Percentiles rank a stretch among this genome's conserved stretches.
Evolutionary conservation across 805 yeast species (phyloP).

Genomic region (Metschnikowia chrysomelidarum): DNA sequence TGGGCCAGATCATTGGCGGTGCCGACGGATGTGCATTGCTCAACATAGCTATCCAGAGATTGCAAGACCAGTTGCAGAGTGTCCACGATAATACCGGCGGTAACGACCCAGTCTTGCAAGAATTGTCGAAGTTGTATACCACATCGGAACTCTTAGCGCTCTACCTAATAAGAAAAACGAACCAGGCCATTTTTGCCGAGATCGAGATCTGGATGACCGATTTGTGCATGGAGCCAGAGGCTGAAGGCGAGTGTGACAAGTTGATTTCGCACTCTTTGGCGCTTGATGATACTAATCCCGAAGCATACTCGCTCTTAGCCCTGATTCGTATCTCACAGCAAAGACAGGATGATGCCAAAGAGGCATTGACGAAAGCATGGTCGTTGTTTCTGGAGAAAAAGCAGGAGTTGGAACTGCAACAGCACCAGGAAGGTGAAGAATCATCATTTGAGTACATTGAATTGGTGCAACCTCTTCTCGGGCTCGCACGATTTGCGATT

Average conservation of each 20-base stretch:
- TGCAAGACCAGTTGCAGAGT: slow-evolving; percentile 37
- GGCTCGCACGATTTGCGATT: slow-evolving; percentile 69
- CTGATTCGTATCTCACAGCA: slow-evolving; percentile 90
- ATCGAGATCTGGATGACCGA: slow-evolving; percentile 98
- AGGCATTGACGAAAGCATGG: slow-evolving; percentile 73
- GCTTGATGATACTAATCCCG: slow-evolving; percentile 64
- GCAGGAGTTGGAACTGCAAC: slow-evolving; percentile 43
- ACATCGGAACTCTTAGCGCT: slow-evolving; percentile 22
- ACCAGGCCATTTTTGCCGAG: slow-evolving; percentile 77
- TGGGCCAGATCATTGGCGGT: slow-evolving; percentile 92
- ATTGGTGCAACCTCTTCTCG: slow-evolving; percentile 67
- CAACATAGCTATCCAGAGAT: slow-evolving; percentile 57
- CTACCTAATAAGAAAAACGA: slow-evolving; percentile 54
- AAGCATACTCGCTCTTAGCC: slow-evolving; percentile 77
- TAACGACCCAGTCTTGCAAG: slow-evolving; percentile 24
- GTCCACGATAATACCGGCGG: slow-evolving; percentile 24
- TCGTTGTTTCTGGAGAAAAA: slow-evolving; percentile 56
- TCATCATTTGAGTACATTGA: slow-evolving; percentile 55
- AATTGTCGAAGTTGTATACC: slow-evolving; percentile 25
- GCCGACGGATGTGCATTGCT: slow-evolving; percentile 62
- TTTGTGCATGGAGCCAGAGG: slow-evolving; percentile 88
- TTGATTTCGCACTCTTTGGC: slow-evolving; percentile 63
- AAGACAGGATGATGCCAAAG: slow-evolving; percentile 64
- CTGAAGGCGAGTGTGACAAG: slow-evolving; percentile 76
- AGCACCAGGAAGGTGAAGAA: slow-evolving; percentile 29